These are phyloP conservation scores for Gynostemma pentaphyllum DNA, from an alignment of 306 rosid genomes.

Conservation along the genomic window DNA sequence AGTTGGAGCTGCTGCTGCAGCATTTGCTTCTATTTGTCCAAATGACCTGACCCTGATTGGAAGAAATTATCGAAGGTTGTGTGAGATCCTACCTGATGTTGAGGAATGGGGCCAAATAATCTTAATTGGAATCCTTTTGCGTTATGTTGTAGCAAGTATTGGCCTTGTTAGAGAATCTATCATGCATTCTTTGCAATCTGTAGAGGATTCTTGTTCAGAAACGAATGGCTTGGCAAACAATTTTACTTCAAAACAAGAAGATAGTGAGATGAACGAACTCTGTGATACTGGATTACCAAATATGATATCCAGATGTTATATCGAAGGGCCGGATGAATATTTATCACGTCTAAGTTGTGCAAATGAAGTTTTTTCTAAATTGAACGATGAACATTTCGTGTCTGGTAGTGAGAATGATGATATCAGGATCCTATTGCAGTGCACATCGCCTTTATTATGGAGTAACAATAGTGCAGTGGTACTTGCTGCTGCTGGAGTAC, in stretches of 20 bases:
- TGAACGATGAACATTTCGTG: constrained; percentile 40
- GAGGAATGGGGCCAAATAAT: constrained; percentile 97
- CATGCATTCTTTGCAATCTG: constrained; percentile 43
- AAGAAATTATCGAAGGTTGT: constrained; percentile 53
- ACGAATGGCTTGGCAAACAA: constrained; percentile 21
- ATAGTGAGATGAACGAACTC: constrained; percentile 20
- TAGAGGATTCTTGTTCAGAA: constrained; percentile 21
- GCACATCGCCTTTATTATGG: constrained; percentile 91
- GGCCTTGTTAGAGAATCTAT: constrained; percentile 82
- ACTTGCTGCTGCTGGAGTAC: constrained; percentile 87
- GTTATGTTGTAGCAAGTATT: constrained; percentile 66
- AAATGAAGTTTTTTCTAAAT: constrained; percentile 32
- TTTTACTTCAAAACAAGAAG: constrained; percentile 28
- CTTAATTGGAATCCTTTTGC: constrained; percentile 75
- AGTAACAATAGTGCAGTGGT: constrained; percentile 93
- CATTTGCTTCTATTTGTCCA: constrained; percentile 84
- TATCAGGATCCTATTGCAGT: constrained; percentile 75
- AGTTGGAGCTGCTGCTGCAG: constrained; percentile 96
- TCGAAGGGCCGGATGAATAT: constrained; percentile 90
- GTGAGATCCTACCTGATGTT: constrained; percentile 88
- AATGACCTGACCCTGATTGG: constrained; percentile 66
- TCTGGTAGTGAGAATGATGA: constrained; percentile 45
- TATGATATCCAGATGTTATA: constrained; percentile 59
- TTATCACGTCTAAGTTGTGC: constrained; percentile 60
- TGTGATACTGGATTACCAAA: constrained; percentile 36